phyloP scores from a whole-genome alignment of 768 basidiomycete species.

The Suillus luteus region DNA sequence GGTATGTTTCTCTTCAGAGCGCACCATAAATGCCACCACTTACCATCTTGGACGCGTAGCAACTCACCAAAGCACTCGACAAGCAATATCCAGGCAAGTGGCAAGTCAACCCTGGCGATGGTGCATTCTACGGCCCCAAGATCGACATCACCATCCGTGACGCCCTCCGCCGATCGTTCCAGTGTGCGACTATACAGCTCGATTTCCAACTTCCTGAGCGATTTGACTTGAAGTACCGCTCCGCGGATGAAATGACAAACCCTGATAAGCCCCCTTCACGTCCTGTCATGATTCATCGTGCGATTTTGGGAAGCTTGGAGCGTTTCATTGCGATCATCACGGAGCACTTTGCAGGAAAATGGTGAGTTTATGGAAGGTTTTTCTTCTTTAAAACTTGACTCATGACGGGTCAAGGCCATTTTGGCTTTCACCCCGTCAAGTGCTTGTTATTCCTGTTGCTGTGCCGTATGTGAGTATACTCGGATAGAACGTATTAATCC shows the following conservation, averaged over 20 bases:
- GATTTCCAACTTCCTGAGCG: constrained; percentile 98
- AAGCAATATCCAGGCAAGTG: constrained; percentile 86
- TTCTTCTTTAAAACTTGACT: background rate
- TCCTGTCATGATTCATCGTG: constrained; percentile 98
- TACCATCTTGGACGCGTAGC: constrained; percentile 44
- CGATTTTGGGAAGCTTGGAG: constrained; percentile 91
- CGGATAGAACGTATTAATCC: constrained; percentile 1
- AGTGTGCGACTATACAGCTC: constrained; percentile 98
- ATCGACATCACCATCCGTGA: constrained; percentile 97
- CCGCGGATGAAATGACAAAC: constrained; percentile 59
- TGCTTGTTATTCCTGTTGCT: constrained; percentile 92
- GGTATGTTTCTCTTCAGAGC: constrained; percentile 41
- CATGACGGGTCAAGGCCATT: constrained; percentile 69
- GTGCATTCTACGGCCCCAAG: constrained; percentile 99
- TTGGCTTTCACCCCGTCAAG: constrained; percentile 97
- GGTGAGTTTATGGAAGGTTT: constrained; percentile 48
- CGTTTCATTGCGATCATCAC: constrained; percentile 96
- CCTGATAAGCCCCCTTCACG: constrained; percentile 58
- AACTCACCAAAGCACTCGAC: constrained; percentile 83
- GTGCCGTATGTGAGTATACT: constrained; percentile 71
- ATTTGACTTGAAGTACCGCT: constrained; percentile 92
- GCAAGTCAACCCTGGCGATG: constrained; percentile 93
- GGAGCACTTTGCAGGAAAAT: constrained; percentile 97
- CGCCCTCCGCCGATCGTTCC: constrained; percentile 90
- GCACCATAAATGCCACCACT: background rate